Conservation (phyloP, 805 yeast genomes). For the Candida verbasci region DNA sequence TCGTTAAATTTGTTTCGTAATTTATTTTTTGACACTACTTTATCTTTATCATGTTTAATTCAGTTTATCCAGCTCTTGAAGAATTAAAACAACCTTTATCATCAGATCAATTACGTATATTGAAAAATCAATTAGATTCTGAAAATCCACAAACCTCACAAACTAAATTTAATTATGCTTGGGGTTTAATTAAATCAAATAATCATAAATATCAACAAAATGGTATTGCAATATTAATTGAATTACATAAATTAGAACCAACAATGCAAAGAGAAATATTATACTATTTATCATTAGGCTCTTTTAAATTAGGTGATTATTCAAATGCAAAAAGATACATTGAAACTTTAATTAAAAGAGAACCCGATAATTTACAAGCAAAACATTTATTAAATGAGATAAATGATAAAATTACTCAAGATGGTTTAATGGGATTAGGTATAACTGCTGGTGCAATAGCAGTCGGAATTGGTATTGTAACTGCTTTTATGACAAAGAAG, state of each 20-base stretch:
- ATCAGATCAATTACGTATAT: constrained; percentile 67
- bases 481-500: constrained; percentile 32
- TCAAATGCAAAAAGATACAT: constrained; percentile 81
- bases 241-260: constrained; percentile 70
- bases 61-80: constrained; percentile 37
- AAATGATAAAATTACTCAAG: constrained; percentile 79
- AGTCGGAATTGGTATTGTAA: constrained; percentile 62
- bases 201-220: constrained; percentile 61
- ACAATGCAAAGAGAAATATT: constrained; percentile 83
- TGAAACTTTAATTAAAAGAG: constrained; percentile 69
- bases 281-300: constrained; percentile 82
- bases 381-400: constrained; percentile 65
- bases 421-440: constrained; percentile 86
- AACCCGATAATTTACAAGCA: constrained; percentile 84
- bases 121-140: constrained; percentile 70
- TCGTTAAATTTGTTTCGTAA: no score
- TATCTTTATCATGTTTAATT: constrained; percentile 8
- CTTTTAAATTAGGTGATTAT: constrained; percentile 84
- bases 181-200: constrained; percentile 85
- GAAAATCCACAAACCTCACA: constrained; percentile 81
- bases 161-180: constrained; percentile 88
- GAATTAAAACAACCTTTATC: constrained; percentile 53
- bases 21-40: no score
- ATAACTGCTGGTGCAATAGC: constrained; percentile 84
- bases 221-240: constrained; percentile 74